Conservation (phyloP, 2,329 filamentous ascomycete species). For the Sclerotinia subarctica region DNA sequence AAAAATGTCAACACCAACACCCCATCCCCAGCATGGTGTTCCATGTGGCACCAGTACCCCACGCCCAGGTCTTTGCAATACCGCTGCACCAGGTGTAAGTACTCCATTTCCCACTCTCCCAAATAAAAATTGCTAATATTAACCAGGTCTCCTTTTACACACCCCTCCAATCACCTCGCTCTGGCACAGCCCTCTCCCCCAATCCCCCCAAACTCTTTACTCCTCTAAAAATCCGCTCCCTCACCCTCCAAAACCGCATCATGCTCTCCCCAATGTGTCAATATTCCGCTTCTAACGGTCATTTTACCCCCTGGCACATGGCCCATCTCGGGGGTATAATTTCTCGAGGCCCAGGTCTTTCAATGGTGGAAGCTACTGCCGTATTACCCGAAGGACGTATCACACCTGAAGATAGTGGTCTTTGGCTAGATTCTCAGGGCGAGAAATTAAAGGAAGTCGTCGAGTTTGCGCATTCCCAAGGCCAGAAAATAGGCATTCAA, state of each 20-base stretch:
- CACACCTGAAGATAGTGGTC: slow-evolving; percentile 71
- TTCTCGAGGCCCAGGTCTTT: slow-evolving; percentile 68
- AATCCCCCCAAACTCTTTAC: slow-evolving; percentile 50
- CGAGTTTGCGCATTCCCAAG: slow-evolving; percentile 78
- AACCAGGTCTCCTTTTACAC: slow-evolving; percentile 45
- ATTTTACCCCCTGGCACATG: slow-evolving; percentile 77
- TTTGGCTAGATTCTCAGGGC: slow-evolving; percentile 85
- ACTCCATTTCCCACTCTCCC: not conserved
- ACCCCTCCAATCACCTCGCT: slow-evolving; percentile 45
- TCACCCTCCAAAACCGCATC: slow-evolving; percentile 67
- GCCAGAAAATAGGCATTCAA: slow-evolving; percentile 74
- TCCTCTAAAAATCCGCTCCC: slow-evolving; percentile 41
- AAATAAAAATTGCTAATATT: not conserved
- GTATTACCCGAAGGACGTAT: slow-evolving; percentile 77
- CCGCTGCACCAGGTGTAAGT: slow-evolving; percentile 30
- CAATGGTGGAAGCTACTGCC: slow-evolving; percentile 75
- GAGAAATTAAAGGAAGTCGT: slow-evolving; percentile 61
- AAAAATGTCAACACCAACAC: not conserved
- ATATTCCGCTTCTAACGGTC: slow-evolving; percentile 65
- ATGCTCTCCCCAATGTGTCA: slow-evolving; percentile 63
- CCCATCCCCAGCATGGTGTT: slow-evolving; percentile 8
- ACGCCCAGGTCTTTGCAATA: slow-evolving; percentile 30
- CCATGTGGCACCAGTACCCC: slow-evolving; percentile 3
- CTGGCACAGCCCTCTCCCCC: slow-evolving; percentile 44
- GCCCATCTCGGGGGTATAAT: slow-evolving; percentile 79